A percentile compares a stretch with the other conserved stretches of the same genome.
phyloP scores from a whole-genome alignment of 192 early-diverging fungal genomes.

The Phlyctochytrium arcticum region DNA sequence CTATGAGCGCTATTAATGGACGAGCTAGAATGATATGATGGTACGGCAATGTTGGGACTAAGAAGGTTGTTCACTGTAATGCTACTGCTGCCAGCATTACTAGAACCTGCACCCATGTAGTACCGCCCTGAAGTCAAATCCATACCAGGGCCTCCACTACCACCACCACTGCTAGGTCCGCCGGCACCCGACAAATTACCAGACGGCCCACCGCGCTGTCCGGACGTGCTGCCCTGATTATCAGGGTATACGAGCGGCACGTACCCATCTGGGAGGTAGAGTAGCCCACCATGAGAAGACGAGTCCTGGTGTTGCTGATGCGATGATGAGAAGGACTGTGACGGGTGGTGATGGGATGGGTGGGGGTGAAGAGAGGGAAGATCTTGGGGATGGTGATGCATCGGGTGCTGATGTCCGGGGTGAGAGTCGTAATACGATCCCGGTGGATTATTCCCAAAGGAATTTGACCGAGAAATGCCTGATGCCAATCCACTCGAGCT shows the following conservation, averaged over 20 bases:
- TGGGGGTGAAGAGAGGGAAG: not conserved
- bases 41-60: not conserved
- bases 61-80: not conserved
- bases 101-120: too few relatives aligned
- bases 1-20: not conserved
- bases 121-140: too few relatives aligned
- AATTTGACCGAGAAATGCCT: too few relatives aligned
- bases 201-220: too few relatives aligned
- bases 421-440: too few relatives aligned
- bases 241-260: not conserved
- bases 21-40: not conserved
- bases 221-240: not conserved
- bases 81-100: too few relatives aligned
- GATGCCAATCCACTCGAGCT: too few relatives aligned
- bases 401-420: too few relatives aligned
- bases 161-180: too few relatives aligned
- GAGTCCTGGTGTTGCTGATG: not conserved
- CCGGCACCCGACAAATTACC: too few relatives aligned
- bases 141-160: too few relatives aligned
- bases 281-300: not conserved
- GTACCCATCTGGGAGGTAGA: slow-evolving; percentile 1
- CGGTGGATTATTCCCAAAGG: too few relatives aligned
- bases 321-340: not conserved
- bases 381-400: not conserved
- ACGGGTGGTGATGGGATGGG: not conserved